Percentiles rank a stretch among this genome's conserved stretches.
Evolutionary conservation across 257 asterid genomes (phyloP).

Genomic region (Jacaranda mimosifolia): DNA sequence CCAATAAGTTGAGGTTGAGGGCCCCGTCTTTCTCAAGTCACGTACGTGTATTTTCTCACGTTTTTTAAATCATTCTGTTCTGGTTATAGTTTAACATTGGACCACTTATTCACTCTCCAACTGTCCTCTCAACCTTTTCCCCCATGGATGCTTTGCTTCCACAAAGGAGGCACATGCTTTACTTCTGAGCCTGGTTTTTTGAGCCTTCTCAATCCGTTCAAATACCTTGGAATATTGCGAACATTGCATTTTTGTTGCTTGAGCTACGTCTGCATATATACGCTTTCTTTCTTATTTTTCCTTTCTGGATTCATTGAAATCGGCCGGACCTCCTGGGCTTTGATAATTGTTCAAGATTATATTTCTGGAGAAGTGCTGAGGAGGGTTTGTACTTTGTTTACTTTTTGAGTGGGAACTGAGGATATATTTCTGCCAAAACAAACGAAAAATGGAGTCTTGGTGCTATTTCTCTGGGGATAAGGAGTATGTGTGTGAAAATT

Average conservation of each 20-base stretch:
- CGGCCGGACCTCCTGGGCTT: neutral
- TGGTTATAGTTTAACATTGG: neutral
- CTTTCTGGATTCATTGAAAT: neutral
- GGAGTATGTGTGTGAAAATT: neutral
- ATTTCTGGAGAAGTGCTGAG: neutral
- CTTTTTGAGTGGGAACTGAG: neutral
- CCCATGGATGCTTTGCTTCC: slow-evolving; percentile 11
- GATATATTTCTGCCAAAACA: neutral
- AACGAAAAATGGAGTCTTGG: neutral
- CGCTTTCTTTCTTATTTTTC: neutral
- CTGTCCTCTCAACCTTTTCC: neutral
- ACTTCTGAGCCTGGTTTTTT: neutral
- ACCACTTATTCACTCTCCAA: neutral
- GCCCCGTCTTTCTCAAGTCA: neutral
- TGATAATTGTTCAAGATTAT: neutral
- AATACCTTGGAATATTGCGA: neutral
- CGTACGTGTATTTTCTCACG: neutral
- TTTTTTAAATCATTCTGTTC: neutral
- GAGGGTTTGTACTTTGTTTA: neutral
- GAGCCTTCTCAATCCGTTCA: neutral
- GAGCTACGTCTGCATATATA: neutral
- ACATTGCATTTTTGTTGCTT: neutral
- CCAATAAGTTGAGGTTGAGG: neutral
- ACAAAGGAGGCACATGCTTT: neutral
- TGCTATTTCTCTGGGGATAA: neutral